A percentile compares a stretch with the other conserved stretches of the same genome.
Conservation (phyloP, 148 eudicot genomes). For the Arbutus unedo region DNA sequence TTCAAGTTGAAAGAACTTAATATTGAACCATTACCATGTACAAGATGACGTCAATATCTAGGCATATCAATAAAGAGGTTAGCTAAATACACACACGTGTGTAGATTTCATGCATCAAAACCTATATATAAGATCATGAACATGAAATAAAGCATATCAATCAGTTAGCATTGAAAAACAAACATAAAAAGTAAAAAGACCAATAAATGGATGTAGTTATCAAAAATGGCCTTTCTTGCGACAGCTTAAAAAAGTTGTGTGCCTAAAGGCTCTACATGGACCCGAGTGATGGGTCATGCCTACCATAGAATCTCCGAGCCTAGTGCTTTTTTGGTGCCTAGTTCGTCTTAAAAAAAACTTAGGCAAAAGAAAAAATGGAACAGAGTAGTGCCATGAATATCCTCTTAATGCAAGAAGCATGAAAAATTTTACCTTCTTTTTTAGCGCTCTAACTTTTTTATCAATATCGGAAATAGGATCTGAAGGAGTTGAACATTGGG, state of each 20-base stretch:
- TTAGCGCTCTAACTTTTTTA: slow-evolving; percentile 81
- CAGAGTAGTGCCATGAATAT: not conserved
- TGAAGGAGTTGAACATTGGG: slow-evolving; percentile 32
- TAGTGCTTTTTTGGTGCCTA: slow-evolving; percentile 2
- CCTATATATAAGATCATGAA: not conserved
- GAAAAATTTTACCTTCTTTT: slow-evolving; percentile 72
- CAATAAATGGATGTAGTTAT: not conserved
- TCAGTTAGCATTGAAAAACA: not conserved
- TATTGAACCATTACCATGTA: not conserved
- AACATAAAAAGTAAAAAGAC: not conserved
- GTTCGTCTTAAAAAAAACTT: not conserved
- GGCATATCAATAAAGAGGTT: not conserved
- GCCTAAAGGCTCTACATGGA: not conserved
- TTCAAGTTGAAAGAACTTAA: not conserved
- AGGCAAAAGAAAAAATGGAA: not conserved
- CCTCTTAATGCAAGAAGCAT: not conserved
- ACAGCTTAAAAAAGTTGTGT: not conserved
- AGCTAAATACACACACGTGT: not conserved
- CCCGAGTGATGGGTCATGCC: not conserved
- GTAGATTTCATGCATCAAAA: not conserved
- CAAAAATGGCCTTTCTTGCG: not conserved
- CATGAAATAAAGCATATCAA: not conserved
- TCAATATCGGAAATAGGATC: slow-evolving; percentile 57
- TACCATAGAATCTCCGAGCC: not conserved
- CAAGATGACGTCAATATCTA: not conserved